Percentiles rank a stretch among this genome's conserved stretches.
phyloP scores from a whole-genome alignment of 805 yeast species.

The Barnettozyma populi region DNA sequence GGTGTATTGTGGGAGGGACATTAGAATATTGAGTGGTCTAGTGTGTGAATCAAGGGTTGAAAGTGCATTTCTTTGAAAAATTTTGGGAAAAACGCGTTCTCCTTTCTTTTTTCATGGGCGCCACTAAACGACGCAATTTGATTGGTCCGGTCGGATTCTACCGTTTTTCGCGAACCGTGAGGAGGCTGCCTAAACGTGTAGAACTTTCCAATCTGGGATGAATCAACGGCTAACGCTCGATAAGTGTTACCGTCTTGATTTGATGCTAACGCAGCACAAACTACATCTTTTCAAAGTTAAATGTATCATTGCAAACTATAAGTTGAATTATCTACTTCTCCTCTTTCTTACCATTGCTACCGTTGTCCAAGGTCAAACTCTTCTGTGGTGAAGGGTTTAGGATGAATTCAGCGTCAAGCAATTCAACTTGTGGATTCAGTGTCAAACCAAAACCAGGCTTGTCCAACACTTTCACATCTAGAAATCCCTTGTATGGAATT shows the following conservation, averaged over 20 bases:
- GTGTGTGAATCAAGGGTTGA: background rate
- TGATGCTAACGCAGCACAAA: too few species aligned
- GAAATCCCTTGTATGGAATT: slow-evolving; percentile 39
- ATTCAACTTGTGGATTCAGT: slow-evolving; percentile 36
- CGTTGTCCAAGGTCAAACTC: slow-evolving; percentile 21
- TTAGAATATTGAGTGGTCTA: slow-evolving; percentile 7
- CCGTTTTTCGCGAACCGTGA: background rate
- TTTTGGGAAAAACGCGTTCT: background rate
- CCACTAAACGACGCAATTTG: background rate
- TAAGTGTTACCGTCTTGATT: too few species aligned
- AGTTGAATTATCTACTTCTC: background rate
- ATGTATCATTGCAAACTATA: too few species aligned
- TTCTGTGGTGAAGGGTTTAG: slow-evolving; percentile 37
- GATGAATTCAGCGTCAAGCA: slow-evolving; percentile 35
- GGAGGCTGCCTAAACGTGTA: background rate
- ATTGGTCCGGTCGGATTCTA: background rate
- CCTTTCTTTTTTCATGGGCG: background rate
- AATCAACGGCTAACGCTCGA: background rate
- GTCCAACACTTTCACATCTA: slow-evolving; percentile 35
- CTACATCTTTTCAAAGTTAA: too few species aligned
- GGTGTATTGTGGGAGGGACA: slow-evolving; percentile 41
- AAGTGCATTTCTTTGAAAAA: background rate
- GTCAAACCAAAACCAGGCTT: slow-evolving; percentile 48
- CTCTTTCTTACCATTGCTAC: background rate
- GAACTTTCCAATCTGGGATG: background rate